Conservation (phyloP, 2,329 filamentous ascomycete genomes). For the Sphaerulina populicola region DNA sequence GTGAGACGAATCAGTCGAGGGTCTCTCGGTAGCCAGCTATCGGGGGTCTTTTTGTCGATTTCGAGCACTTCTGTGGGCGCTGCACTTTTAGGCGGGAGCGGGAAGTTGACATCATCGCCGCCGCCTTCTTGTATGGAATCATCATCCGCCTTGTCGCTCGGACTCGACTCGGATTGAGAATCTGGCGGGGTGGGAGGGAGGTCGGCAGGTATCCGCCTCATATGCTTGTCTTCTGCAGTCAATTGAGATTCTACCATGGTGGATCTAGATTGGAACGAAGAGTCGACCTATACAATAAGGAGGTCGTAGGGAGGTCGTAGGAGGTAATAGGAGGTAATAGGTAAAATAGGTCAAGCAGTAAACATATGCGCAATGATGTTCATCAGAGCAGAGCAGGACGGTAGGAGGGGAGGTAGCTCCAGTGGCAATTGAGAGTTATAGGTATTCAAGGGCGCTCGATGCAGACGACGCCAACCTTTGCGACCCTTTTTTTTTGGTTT, state of each 20-base stretch:
- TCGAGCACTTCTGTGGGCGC: slow-evolving; percentile 55
- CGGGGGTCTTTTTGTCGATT: slow-evolving; percentile 75
- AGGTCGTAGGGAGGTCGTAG: too few relatives aligned
- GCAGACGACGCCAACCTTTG: neutral
- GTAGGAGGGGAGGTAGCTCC: too few relatives aligned
- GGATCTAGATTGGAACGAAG: too few relatives aligned
- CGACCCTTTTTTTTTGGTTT: neutral
- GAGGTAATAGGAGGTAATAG: too few relatives aligned
- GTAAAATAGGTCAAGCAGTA: neutral
- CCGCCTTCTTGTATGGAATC: slow-evolving; percentile 52
- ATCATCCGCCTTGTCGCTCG: slow-evolving; percentile 25
- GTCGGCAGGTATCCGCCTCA: slow-evolving; percentile 22
- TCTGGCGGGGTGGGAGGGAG: slow-evolving; percentile 35
- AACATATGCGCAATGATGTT: neutral
- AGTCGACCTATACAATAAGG: too few relatives aligned
- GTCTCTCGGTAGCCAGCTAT: slow-evolving; percentile 71
- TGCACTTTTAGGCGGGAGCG: slow-evolving; percentile 59
- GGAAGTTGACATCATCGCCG: slow-evolving; percentile 45
- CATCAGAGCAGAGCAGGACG: slow-evolving; percentile 1
- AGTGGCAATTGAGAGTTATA: too few relatives aligned
- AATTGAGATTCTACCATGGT: slow-evolving; percentile 9
- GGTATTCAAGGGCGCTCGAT: neutral
- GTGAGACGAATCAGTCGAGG: slow-evolving; percentile 75
- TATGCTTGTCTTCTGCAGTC: slow-evolving; percentile 15
- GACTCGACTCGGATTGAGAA: slow-evolving; percentile 29